These are phyloP conservation scores for Cystobasidium slooffiae DNA, from an alignment of 1,284 basidiomycete species.

Conservation along the genomic window DNA sequence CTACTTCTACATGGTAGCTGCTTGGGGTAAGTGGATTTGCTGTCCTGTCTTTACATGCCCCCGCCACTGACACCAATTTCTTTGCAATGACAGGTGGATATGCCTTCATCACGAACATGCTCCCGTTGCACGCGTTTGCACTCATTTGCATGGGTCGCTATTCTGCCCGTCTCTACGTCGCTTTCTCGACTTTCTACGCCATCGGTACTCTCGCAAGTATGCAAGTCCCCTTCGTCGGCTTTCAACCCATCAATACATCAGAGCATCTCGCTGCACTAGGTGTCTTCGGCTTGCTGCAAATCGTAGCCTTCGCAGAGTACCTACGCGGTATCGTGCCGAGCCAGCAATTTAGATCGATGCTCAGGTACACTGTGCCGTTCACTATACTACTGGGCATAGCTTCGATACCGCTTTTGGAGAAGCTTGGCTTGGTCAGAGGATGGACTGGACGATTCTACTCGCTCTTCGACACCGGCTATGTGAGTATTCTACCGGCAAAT, in stretches of 20 bases:
- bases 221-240: slow-evolving; percentile 99
- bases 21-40: slow-evolving; percentile 75
- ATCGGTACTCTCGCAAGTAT: slow-evolving; percentile 96
- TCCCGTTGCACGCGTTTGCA: slow-evolving; percentile 90
- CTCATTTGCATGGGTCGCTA: slow-evolving; percentile 97
- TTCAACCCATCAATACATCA: slow-evolving; percentile 95
- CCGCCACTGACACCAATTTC: slow-evolving; percentile 15
- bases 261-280: slow-evolving; percentile 99
- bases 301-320: slow-evolving; percentile 90
- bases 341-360: slow-evolving; percentile 86
- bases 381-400: slow-evolving; percentile 73
- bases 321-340: slow-evolving; percentile 87
- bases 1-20: slow-evolving; percentile 99
- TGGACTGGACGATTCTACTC: slow-evolving; percentile 99
- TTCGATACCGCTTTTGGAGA: slow-evolving; percentile 78
- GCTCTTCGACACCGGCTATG: slow-evolving; percentile 96
- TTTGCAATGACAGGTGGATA: slow-evolving; percentile 72
- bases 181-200: slow-evolving; percentile 96
- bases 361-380: slow-evolving; percentile 71
- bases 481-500: slow-evolving; percentile 60
- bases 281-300: slow-evolving; percentile 96
- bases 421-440: slow-evolving; percentile 94
- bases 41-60: neutral
- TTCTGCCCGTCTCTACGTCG: slow-evolving; percentile 87
- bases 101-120: slow-evolving; percentile 99